phyloP scores from a whole-genome alignment of 805 yeast species.

The Candida insectorum region DNA sequence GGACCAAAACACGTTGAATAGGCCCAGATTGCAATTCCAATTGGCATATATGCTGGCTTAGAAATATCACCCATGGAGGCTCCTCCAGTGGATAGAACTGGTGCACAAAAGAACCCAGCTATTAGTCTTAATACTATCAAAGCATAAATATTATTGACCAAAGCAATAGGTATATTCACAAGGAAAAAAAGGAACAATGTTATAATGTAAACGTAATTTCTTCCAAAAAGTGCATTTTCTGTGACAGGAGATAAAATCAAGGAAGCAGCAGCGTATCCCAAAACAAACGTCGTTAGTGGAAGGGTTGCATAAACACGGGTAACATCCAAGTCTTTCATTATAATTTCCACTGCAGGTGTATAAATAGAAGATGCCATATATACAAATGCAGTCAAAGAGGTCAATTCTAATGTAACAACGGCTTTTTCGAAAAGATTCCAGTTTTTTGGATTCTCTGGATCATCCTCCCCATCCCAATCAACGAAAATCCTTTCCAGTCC shows the following conservation, averaged over 20 bases:
- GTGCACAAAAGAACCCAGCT: conserved; percentile 54
- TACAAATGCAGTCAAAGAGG: conserved; percentile 32
- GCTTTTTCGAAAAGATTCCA: conserved; percentile 47
- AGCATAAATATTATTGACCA: conserved; percentile 49
- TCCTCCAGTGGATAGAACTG: conserved; percentile 57
- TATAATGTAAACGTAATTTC: conserved; percentile 47
- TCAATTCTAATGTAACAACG: conserved; percentile 28
- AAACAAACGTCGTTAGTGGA: conserved; percentile 53
- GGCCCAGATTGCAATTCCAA: conserved; percentile 51
- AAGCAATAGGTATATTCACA: conserved; percentile 58
- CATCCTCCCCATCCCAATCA: conserved; percentile 42
- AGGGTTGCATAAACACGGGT: conserved; percentile 44
- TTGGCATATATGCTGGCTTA: conserved; percentile 38
- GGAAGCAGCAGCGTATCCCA: conserved; percentile 65
- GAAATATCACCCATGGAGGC: conserved; percentile 54
- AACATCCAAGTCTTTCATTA: conserved; percentile 45
- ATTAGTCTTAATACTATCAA: conserved; percentile 50
- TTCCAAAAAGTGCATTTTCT: conserved; percentile 53
- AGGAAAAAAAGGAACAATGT: conserved; percentile 48
- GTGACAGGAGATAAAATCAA: conserved; percentile 58
- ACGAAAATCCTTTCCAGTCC: no score
- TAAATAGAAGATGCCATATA: conserved; percentile 57
- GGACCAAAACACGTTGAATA: conserved; percentile 55
- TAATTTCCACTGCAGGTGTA: conserved; percentile 47
- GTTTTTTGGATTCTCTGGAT: conserved; percentile 55